phyloP scores from a whole-genome alignment of 2,329 filamentous ascomycete genomes.

The Nemania bipapillata region DNA sequence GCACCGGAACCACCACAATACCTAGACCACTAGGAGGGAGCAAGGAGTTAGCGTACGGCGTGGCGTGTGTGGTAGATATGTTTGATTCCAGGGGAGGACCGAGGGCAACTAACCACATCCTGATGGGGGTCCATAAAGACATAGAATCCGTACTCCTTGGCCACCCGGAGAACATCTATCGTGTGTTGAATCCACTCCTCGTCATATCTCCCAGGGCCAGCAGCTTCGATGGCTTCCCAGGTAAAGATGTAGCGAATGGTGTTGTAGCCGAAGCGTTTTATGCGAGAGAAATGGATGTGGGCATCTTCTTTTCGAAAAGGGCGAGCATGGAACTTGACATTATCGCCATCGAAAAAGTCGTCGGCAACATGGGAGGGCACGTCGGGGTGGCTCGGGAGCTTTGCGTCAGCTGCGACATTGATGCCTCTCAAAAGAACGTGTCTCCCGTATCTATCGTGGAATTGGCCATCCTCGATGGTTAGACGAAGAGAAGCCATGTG shows the following conservation, averaged over 20 bases:
- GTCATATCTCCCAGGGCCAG: slow-evolving; percentile 90
- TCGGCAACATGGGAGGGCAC: slow-evolving; percentile 81
- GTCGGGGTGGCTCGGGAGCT: slow-evolving; percentile 84
- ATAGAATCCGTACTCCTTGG: slow-evolving; percentile 92
- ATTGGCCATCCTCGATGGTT: slow-evolving; percentile 84
- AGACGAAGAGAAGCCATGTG: slow-evolving; percentile 79
- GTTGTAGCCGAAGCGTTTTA: slow-evolving; percentile 93
- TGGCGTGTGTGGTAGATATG: not conserved
- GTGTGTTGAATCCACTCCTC: slow-evolving; percentile 94
- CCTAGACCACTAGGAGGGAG: slow-evolving; percentile 77
- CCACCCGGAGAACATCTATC: slow-evolving; percentile 81
- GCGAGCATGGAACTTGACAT: slow-evolving; percentile 85
- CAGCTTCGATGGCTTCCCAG: slow-evolving; percentile 97
- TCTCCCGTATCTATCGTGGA: slow-evolving; percentile 82
- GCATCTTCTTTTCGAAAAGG: slow-evolving; percentile 88
- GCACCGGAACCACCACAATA: slow-evolving; percentile 94
- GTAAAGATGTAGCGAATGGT: slow-evolving; percentile 97
- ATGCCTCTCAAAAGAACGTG: slow-evolving; percentile 92
- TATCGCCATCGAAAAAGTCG: slow-evolving; percentile 91
- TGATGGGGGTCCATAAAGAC: slow-evolving; percentile 99
- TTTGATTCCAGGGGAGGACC: not conserved
- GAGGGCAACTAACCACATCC: slow-evolving; percentile 76
- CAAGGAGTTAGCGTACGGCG: slow-evolving; percentile 44
- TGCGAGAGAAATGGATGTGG: slow-evolving; percentile 82
- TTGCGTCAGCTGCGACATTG: slow-evolving; percentile 90